These are phyloP conservation scores for Aaosphaeria pasadenensis DNA, from an alignment of 2,329 filamentous ascomycete species.

Conservation along the genomic window DNA sequence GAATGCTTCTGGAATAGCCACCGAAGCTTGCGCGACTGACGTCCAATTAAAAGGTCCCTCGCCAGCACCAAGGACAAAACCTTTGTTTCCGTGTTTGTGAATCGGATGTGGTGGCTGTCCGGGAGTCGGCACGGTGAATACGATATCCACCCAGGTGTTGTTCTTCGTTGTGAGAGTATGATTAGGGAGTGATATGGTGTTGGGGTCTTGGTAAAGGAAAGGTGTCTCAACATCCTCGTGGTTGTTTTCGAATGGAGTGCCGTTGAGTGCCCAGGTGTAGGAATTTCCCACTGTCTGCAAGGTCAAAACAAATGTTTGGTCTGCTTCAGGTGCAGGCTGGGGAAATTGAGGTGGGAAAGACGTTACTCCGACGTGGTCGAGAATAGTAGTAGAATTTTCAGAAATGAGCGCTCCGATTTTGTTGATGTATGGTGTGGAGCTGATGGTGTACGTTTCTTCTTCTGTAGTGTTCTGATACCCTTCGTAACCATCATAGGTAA, in stretches of 20 bases:
- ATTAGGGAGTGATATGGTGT: slow-evolving; percentile 38
- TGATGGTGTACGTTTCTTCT: slow-evolving; percentile 5
- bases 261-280: slow-evolving; percentile 56
- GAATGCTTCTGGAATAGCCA: slow-evolving; percentile 48
- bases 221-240: slow-evolving; percentile 40
- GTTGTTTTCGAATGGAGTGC: slow-evolving; percentile 39
- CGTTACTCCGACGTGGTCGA: slow-evolving; percentile 43
- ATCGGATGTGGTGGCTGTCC: slow-evolving; percentile 57
- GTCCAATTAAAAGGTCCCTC: slow-evolving; percentile 48
- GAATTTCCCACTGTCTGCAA: slow-evolving; percentile 36
- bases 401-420: slow-evolving; percentile 47
- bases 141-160: slow-evolving; percentile 31
- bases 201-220: slow-evolving; percentile 45
- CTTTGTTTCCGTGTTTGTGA: slow-evolving; percentile 64
- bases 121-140: slow-evolving; percentile 18
- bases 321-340: slow-evolving; percentile 40
- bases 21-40: slow-evolving; percentile 52
- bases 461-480: slow-evolving; percentile 4
- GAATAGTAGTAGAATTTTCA: slow-evolving; percentile 26
- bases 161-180: slow-evolving; percentile 41
- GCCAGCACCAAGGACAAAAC: slow-evolving; percentile 56
- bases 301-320: slow-evolving; percentile 45
- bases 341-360: slow-evolving; percentile 48
- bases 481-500: slow-evolving; percentile 38
- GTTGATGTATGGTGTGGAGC: slow-evolving; percentile 45